A percentile compares a stretch with the other conserved stretches of the same genome.
Evolutionary conservation across 2,329 filamentous ascomycete genomes (phyloP).

Genomic region (Pyricularia grisea): DNA sequence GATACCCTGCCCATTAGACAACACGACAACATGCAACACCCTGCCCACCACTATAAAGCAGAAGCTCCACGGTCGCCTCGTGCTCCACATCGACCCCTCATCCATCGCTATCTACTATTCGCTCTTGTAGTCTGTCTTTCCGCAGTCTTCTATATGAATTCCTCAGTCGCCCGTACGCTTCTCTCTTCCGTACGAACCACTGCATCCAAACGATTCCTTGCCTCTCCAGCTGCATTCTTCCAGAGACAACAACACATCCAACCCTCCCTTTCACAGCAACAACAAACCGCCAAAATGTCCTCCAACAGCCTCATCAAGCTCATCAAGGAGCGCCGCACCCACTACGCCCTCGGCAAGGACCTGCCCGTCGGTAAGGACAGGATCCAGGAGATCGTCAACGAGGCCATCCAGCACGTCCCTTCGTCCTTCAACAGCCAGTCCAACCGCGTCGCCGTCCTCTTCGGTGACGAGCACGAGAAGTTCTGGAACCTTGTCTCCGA

Average conservation of each 20-base stretch:
- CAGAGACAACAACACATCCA: background rate
- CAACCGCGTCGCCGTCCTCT: slow-evolving; percentile 67
- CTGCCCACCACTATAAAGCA: background rate
- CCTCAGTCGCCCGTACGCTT: background rate
- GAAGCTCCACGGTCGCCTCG: background rate
- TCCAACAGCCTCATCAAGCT: slow-evolving; percentile 48
- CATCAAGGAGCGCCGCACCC: slow-evolving; percentile 57
- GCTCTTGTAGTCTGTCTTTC: background rate
- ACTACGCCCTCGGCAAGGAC: slow-evolving; percentile 59
- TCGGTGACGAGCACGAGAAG: slow-evolving; percentile 76
- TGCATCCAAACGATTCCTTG: background rate
- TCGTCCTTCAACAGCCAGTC: slow-evolving; percentile 85
- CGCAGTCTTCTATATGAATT: slow-evolving; percentile 2
- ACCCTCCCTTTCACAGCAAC: slow-evolving; percentile 9
- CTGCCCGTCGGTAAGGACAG: slow-evolving; percentile 46
- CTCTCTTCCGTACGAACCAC: background rate
- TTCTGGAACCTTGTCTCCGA: slow-evolving; percentile 70
- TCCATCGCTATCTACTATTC: background rate
- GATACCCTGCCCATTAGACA: background rate
- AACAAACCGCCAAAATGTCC: slow-evolving; percentile 29
- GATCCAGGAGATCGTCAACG: slow-evolving; percentile 55
- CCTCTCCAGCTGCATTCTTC: background rate
- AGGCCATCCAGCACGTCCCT: slow-evolving; percentile 60
- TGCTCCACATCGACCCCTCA: background rate
- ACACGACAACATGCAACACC: background rate